Percentiles rank a stretch among this genome's conserved stretches.
These are phyloP conservation scores for Talaromyces sp. DNA, from an alignment of 2,329 filamentous ascomycete genomes.

Conservation along the genomic window DNA sequence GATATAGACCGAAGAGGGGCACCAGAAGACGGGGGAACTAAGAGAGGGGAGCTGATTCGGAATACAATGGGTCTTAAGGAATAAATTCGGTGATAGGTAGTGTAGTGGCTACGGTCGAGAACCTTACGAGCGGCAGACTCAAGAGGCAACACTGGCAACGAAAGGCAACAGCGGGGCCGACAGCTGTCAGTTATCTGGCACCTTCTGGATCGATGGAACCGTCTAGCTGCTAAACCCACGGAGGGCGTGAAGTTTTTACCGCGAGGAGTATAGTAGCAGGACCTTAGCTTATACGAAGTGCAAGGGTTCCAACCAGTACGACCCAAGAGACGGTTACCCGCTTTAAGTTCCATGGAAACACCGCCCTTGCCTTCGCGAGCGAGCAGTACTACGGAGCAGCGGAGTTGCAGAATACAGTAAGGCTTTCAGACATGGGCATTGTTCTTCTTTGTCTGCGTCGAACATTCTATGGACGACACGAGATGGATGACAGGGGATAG, in stretches of 20 bases:
- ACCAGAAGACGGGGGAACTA: background rate
- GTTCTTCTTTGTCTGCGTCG: no score
- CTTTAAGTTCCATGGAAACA: background rate
- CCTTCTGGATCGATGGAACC: background rate
- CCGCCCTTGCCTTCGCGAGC: background rate
- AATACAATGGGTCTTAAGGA: background rate
- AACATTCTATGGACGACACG: no score
- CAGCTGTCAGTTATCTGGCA: conserved; percentile 11
- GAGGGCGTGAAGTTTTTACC: background rate
- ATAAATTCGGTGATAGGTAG: no score
- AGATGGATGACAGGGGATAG: no score
- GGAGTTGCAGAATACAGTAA: conserved; percentile 2
- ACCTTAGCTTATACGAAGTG: background rate
- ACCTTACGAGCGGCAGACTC: background rate
- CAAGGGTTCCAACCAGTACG: background rate
- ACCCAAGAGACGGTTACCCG: background rate
- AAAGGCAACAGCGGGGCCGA: conserved; percentile 6
- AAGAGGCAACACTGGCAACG: background rate
- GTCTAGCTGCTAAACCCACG: conserved; percentile 4
- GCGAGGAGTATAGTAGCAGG: background rate
- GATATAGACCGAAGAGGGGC: conserved; percentile 12
- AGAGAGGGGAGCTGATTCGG: background rate
- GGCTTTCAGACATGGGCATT: no score
- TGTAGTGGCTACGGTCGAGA: conserved; percentile 1
- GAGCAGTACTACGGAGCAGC: background rate